Conservation (phyloP, 495 filamentous ascomycete genomes). For the Lepidopterella palustris region DNA sequence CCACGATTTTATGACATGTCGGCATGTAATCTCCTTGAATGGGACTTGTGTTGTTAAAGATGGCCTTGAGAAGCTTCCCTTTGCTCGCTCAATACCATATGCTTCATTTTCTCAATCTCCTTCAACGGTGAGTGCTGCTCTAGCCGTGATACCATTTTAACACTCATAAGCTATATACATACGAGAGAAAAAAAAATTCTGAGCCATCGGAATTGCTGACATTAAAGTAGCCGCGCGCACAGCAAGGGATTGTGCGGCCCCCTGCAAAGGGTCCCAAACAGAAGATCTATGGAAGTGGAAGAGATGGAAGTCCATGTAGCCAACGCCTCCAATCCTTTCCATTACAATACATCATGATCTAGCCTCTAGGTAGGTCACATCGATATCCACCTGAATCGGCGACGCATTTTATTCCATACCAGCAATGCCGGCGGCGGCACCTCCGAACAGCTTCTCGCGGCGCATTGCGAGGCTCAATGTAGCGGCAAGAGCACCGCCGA, state of each 20-base stretch:
- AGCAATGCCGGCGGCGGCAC: conserved; percentile 7
- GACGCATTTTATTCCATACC: too few species aligned
- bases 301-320: too few species aligned
- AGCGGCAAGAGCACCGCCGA: conserved; percentile 43
- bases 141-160: neutral
- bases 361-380: neutral
- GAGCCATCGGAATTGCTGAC: too few species aligned
- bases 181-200: neutral
- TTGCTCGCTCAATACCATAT: neutral
- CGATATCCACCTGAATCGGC: too few species aligned
- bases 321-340: too few species aligned
- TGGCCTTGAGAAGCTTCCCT: neutral
- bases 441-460: conserved; percentile 46
- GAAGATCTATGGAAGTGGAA: too few species aligned
- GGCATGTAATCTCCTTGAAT: neutral
- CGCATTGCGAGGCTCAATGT: conserved; percentile 49
- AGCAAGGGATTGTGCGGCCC: neutral
- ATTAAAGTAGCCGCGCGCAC: neutral
- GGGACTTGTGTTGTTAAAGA: neutral
- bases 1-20: neutral
- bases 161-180: neutral
- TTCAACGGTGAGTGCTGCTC: neutral
- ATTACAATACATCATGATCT: too few species aligned
- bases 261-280: too few species aligned
- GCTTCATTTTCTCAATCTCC: neutral